These are phyloP conservation scores for Irineochytrium annulatum DNA, from an alignment of 192 early-diverging fungal genomes.

Conservation along the genomic window DNA sequence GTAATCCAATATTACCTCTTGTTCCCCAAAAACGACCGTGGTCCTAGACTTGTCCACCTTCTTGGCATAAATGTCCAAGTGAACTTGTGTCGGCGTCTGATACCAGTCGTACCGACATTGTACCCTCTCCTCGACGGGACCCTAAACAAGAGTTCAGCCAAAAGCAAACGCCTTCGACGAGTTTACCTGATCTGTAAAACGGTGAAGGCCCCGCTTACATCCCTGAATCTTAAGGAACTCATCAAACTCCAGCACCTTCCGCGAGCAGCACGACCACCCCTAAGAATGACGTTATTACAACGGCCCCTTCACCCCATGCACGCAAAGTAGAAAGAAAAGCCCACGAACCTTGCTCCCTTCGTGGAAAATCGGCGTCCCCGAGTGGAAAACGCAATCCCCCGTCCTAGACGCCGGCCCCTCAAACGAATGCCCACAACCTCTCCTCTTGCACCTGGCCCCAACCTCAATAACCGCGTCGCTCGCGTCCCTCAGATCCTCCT, in stretches of 20 bases:
- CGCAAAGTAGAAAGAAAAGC: background rate
- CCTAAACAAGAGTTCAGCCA: background rate
- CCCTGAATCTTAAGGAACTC: slow-evolving; percentile 95
- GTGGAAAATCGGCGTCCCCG: slow-evolving; percentile 89
- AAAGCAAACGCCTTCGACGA: background rate
- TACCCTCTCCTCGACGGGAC: slow-evolving; percentile 47
- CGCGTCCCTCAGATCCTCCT: slow-evolving; percentile 68
- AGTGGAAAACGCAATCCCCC: slow-evolving; percentile 78
- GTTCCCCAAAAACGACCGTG: slow-evolving; percentile 60
- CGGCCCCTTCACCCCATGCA: background rate
- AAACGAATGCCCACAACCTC: slow-evolving; percentile 68
- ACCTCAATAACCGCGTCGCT: slow-evolving; percentile 60
- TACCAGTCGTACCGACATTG: slow-evolving; percentile 92
- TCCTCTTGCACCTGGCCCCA: slow-evolving; percentile 81
- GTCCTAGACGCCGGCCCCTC: slow-evolving; percentile 50
- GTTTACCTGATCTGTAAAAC: slow-evolving; percentile 63
- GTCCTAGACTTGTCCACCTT: slow-evolving; percentile 73
- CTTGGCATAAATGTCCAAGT: slow-evolving; percentile 91
- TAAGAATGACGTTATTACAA: background rate
- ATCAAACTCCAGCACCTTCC: slow-evolving; percentile 96
- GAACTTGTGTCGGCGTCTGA: slow-evolving; percentile 80
- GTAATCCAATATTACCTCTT: slow-evolving; percentile 41
- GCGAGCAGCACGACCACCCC: slow-evolving; percentile 93
- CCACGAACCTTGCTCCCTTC: slow-evolving; percentile 80
- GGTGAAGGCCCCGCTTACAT: slow-evolving; percentile 83